Evolutionary conservation across 306 rosid species (phyloP), one percentile per base, ranked within the genome.

Genomic region (Quercus glauca): DNA sequence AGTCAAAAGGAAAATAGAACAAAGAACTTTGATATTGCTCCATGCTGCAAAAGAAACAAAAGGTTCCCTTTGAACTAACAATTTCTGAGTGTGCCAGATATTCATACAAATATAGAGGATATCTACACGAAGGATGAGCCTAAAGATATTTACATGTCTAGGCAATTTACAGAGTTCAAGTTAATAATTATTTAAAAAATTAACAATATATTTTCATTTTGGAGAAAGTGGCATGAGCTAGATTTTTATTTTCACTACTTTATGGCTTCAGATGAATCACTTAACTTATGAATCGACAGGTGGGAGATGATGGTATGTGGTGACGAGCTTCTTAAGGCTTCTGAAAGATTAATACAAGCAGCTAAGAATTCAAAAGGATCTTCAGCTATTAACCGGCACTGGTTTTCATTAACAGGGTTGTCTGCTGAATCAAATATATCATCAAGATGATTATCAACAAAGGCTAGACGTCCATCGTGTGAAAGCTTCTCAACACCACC

Each of bases 361-460:
- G 94, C 96, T 76, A 93, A 86, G 86, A 90, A 93, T 81, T 93
- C 94, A 67, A 93, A 89, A 80, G 98, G 98, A 87, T 93, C 98
- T 87, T 93, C 98, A 53, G 98, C 98, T 15, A 21, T 83, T 83
- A 93, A 84, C 98, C 97, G 91, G 97, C 98, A 93, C 28, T 91
- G 89, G 74, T 83, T 79, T 71, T 97, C 98, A 83, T 86, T 81
- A 29, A 89, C 81, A 79, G 97, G 97, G 78, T 87, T 79, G 79
- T 87, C 84, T 53, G 94, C 97, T 78, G 97, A 93, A 79, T 93
- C 98, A 74, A 93, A 85, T 88, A 93, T 87, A 75, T 83, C 89
- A 83, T 77, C 83, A 57, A 89, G 82, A 82, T 93, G 96, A 77
- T 84, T 84, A 76, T 91, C 94, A 77, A 93, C 92, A 79, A 93